Percentiles rank a stretch among this genome's conserved stretches.
phyloP scores from a whole-genome alignment of 2,329 filamentous ascomycete genomes.

The Nigrospora osmanthi region DNA sequence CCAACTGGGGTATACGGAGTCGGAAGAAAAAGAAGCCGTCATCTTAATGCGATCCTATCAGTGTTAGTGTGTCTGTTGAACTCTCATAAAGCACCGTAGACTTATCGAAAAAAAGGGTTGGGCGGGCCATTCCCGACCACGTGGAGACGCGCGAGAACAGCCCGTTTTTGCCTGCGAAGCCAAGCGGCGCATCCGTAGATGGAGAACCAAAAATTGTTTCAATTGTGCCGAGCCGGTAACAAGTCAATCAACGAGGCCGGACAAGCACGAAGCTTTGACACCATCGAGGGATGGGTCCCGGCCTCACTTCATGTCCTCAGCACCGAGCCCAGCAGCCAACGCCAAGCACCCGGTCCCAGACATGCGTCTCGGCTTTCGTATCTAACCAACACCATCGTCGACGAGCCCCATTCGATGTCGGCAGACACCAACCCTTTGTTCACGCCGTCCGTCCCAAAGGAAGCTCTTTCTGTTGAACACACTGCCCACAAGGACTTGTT shows the following conservation, averaged over 20 bases:
- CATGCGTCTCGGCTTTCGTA: constrained; percentile 4
- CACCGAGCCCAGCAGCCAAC: constrained; percentile 9
- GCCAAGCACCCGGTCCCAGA: constrained; percentile 8
- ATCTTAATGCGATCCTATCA: too few relatives aligned
- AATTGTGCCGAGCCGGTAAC: constrained; percentile 4
- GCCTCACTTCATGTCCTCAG: constrained; percentile 20
- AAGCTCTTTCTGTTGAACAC: constrained; percentile 70
- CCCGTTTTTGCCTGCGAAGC: constrained; percentile 7
- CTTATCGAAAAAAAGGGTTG: constrained; percentile 17
- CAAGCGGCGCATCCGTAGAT: neutral
- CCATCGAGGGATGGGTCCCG: constrained; percentile 88
- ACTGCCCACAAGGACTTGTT: constrained; percentile 85
- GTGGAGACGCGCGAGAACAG: constrained; percentile 7
- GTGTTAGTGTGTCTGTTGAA: too few relatives aligned
- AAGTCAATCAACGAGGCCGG: constrained; percentile 34
- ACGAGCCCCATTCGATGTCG: constrained; percentile 17
- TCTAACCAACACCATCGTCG: constrained; percentile 12
- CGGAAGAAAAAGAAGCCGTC: too few relatives aligned
- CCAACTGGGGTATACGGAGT: too few relatives aligned
- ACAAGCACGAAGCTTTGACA: constrained; percentile 93
- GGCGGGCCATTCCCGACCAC: constrained; percentile 16
- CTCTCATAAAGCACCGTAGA: neutral
- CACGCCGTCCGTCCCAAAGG: constrained; percentile 12
- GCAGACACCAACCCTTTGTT: constrained; percentile 13
- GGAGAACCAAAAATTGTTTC: constrained; percentile 15